Percentiles rank a stretch among this genome's conserved stretches.
Evolutionary conservation across 805 yeast genomes (phyloP).

Genomic region (Candida nemodendra): DNA sequence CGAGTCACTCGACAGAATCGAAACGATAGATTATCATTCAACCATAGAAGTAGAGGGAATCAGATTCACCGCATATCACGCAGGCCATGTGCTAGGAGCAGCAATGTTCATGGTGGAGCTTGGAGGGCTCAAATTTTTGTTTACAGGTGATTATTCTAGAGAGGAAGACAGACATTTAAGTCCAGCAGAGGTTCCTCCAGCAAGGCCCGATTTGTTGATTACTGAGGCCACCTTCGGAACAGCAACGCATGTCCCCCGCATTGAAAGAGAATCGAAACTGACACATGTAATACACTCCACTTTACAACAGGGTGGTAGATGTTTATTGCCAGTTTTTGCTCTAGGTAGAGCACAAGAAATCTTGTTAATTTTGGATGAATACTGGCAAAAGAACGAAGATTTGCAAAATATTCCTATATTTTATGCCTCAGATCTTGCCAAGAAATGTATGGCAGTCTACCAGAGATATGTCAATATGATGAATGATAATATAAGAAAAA

Average conservation of each 20-base stretch:
- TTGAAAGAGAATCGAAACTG: conserved; percentile 78
- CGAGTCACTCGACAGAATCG: conserved; percentile 84
- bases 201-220: conserved; percentile 82
- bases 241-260: conserved; percentile 90
- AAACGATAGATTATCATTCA: conserved; percentile 93
- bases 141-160: conserved; percentile 96
- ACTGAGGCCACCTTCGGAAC: conserved; percentile 98
- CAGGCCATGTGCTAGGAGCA: conserved; percentile 99
- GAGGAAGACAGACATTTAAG: conserved; percentile 94
- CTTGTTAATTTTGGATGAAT: conserved; percentile 85
- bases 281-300: conserved; percentile 84
- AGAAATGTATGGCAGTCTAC: conserved; percentile 95
- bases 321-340: conserved; percentile 91
- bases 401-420: conserved; percentile 79
- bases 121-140: conserved; percentile 83
- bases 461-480: conserved; percentile 96
- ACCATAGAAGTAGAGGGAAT: conserved; percentile 94
- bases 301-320: conserved; percentile 83
- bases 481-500: conserved; percentile 84
- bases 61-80: conserved; percentile 95
- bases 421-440: conserved; percentile 90
- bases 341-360: conserved; percentile 96
- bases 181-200: conserved; percentile 90
- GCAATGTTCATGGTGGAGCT: conserved; percentile 96
- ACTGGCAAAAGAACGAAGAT: conserved; percentile 85